Conservation (phyloP, 495 filamentous ascomycete genomes). For the Antarctomyces pellizariae region DNA sequence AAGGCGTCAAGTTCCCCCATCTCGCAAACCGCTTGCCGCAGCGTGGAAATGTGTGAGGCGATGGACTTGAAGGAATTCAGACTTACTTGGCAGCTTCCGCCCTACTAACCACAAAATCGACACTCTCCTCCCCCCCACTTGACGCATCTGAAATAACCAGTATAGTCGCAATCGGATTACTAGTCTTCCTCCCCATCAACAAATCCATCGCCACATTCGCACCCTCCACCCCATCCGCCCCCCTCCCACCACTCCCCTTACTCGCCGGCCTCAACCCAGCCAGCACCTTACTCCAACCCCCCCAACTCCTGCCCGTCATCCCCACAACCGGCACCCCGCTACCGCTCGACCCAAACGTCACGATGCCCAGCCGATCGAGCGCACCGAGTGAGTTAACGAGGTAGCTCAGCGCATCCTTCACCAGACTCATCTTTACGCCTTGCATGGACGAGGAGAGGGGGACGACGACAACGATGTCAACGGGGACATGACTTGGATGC, state of each 20-base stretch:
- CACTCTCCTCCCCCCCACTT: conserved; percentile 86
- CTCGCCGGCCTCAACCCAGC: conserved; percentile 79
- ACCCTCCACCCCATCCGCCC: conserved; percentile 91
- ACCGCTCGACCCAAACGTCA: conserved; percentile 89
- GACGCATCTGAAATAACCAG: conserved; percentile 96
- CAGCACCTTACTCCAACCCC: conserved; percentile 72
- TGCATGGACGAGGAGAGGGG: conserved; percentile 98
- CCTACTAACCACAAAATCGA: conserved; percentile 95
- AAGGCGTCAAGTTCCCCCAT: too few species aligned
- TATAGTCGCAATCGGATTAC: conserved; percentile 90
- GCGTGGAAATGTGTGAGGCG: too few species aligned
- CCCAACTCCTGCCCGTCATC: conserved; percentile 89
- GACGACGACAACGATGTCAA: conserved; percentile 92
- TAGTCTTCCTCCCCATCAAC: conserved; percentile 91
- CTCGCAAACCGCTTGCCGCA: too few species aligned
- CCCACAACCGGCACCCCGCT: conserved; percentile 91
- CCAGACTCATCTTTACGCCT: conserved; percentile 85
- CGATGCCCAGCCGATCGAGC: conserved; percentile 85
- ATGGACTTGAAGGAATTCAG: too few species aligned
- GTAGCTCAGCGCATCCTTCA: conserved; percentile 86
- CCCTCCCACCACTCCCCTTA: conserved; percentile 88
- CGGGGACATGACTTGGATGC: conserved; percentile 68
- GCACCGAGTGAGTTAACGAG: conserved; percentile 83
- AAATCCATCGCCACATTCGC: conserved; percentile 98
- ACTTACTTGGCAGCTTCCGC: conserved; percentile 92